These are phyloP conservation scores for Colletotrichum tanaceti DNA, from an alignment of 2,329 filamentous ascomycete species.

Conservation along the genomic window DNA sequence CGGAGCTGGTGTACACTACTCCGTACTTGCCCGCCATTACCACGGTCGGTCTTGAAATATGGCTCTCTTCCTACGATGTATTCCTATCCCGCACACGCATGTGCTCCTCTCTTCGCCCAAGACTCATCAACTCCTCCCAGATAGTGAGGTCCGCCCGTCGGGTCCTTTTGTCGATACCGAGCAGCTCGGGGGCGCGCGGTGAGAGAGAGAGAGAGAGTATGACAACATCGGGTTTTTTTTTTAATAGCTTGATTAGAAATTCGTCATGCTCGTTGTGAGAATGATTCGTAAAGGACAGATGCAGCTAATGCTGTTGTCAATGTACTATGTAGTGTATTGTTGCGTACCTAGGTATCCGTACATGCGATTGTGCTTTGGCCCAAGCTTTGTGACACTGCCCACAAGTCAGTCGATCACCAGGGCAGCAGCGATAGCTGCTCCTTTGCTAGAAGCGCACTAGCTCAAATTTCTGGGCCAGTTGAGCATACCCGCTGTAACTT, in stretches of 20 bases:
- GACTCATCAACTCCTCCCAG: constrained; percentile 12
- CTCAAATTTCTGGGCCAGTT: neutral
- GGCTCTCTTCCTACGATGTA: neutral
- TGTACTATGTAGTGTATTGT: no score
- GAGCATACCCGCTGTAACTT: constrained; percentile 4
- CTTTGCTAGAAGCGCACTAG: neutral
- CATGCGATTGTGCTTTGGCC: neutral
- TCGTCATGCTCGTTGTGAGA: neutral
- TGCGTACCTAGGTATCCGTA: no score
- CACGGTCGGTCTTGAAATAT: constrained; percentile 16
- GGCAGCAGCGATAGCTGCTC: neutral
- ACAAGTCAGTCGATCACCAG: neutral
- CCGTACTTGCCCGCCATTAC: neutral
- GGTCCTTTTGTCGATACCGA: constrained; percentile 11
- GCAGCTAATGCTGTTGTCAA: neutral
- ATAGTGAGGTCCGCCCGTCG: constrained; percentile 17
- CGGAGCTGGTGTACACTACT: constrained; percentile 18
- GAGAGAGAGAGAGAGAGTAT: neutral
- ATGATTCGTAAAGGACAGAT: constrained; percentile 9
- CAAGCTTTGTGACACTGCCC: neutral
- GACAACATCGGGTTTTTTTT: constrained; percentile 16
- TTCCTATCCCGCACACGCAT: neutral
- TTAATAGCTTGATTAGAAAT: neutral
- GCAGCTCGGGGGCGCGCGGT: neutral
- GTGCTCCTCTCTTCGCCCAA: constrained; percentile 9